phyloP scores from a whole-genome alignment of 306 rosid genomes.

The Elaeagnus macrophylla region DNA sequence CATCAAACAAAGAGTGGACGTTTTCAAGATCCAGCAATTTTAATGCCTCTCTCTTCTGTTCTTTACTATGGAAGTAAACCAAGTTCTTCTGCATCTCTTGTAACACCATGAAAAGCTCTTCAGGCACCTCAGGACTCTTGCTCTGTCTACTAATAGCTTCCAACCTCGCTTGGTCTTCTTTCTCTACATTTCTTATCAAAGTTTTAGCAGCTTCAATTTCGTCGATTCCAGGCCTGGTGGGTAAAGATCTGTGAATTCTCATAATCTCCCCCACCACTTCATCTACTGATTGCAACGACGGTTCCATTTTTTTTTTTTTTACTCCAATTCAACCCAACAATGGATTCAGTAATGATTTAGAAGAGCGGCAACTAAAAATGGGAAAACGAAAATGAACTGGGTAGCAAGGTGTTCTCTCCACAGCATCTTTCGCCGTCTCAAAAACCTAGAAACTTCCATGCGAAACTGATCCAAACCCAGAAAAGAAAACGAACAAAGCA shows the following conservation, averaged over 20 bases:
- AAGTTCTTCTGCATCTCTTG: conserved; percentile 63
- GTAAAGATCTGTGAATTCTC: conserved; percentile 68
- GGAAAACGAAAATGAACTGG: too few species aligned
- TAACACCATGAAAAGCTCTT: conserved; percentile 59
- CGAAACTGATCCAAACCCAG: too few species aligned
- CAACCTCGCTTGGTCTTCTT: conserved; percentile 52
- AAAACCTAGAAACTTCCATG: too few species aligned
- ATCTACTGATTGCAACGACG: too few species aligned
- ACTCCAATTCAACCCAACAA: too few species aligned
- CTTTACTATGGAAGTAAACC: conserved; percentile 43
- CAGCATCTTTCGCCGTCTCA: too few species aligned
- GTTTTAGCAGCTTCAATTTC: conserved; percentile 69
- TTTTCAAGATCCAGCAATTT: conserved; percentile 69
- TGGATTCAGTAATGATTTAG: too few species aligned
- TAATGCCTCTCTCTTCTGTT: conserved; percentile 61
- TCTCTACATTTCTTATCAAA: conserved; percentile 47
- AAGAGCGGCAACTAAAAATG: too few species aligned
- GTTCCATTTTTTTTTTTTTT: too few species aligned
- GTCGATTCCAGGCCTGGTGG: conserved; percentile 52
- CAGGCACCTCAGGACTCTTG: conserved; percentile 47
- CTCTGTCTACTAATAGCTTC: conserved; percentile 44
- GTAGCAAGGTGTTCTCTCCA: too few species aligned
- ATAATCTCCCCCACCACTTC: conserved; percentile 23
- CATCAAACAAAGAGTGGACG: conserved; percentile 56
- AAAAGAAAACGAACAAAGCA: too few species aligned